These are phyloP conservation scores for Magnolia sinica DNA, from an alignment of 164 flowering plant genomes.

Conservation along the genomic window DNA sequence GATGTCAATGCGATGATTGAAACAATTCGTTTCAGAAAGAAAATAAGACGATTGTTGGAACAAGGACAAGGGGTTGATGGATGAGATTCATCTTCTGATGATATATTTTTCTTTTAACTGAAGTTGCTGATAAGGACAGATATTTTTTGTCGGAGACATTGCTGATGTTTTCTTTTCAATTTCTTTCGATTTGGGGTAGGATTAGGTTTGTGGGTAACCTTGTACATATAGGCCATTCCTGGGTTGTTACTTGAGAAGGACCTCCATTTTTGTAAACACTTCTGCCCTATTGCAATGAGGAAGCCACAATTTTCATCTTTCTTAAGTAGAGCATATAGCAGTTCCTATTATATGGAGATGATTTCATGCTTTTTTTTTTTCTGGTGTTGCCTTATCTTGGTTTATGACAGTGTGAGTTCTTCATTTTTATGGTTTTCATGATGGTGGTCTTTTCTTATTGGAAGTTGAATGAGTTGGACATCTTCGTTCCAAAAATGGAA, in stretches of 20 bases:
- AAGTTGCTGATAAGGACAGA: background rate
- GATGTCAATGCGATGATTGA: constrained; percentile 68
- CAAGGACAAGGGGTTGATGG: constrained; percentile 6
- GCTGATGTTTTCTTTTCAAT: background rate
- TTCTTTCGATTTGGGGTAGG: constrained; percentile 20
- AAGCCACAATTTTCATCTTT: background rate
- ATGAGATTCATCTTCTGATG: constrained; percentile 33
- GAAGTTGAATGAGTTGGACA: too few species aligned
- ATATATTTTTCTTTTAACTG: constrained; percentile 9
- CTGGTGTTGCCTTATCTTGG: too few species aligned
- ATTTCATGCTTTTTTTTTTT: background rate
- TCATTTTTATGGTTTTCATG: too few species aligned
- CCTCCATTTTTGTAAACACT: background rate
- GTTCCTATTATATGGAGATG: background rate
- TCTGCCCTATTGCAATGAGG: constrained; percentile 2
- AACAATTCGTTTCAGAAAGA: constrained; percentile 10
- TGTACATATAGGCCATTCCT: constrained; percentile 8
- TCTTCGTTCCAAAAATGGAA: too few species aligned
- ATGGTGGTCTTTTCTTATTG: too few species aligned
- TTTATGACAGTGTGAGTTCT: too few species aligned
- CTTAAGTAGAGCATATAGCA: background rate
- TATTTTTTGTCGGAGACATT: background rate
- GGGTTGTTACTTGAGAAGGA: constrained; percentile 10
- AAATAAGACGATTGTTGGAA: background rate
- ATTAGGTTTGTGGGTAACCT: background rate